Evolutionary conservation across 768 basidiomycete genomes (phyloP).

Genomic region (Candolleomyces aberdarensis): DNA sequence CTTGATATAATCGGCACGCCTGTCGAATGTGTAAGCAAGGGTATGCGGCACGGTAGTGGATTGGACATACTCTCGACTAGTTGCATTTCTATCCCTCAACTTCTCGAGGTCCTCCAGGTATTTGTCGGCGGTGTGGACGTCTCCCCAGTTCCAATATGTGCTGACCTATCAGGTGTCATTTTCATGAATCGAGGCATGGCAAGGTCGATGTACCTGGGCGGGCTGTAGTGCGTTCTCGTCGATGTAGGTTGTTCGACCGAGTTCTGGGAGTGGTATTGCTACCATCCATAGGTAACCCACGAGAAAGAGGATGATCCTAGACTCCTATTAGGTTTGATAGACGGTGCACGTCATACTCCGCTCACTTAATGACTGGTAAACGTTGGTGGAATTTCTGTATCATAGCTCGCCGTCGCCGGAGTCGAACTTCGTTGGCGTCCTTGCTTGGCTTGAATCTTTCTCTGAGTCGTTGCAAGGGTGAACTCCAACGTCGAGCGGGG

Average conservation of each 20-base stretch:
- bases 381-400: slow-evolving; percentile 31
- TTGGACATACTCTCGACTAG: slow-evolving; percentile 64
- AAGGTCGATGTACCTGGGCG: slow-evolving; percentile 57
- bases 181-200: neutral
- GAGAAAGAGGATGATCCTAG: slow-evolving; percentile 55
- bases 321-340: slow-evolving; percentile 6
- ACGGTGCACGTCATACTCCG: neutral
- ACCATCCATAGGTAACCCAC: slow-evolving; percentile 82
- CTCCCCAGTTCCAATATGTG: slow-evolving; percentile 88
- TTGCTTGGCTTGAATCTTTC: slow-evolving; percentile 16
- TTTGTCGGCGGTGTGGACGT: slow-evolving; percentile 84
- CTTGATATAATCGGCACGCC: slow-evolving; percentile 61
- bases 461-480: slow-evolving; percentile 19
- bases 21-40: slow-evolving; percentile 24
- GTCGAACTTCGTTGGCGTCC: slow-evolving; percentile 35
- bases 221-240: slow-evolving; percentile 97
- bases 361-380: slow-evolving; percentile 36
- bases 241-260: slow-evolving; percentile 74
- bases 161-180: slow-evolving; percentile 57
- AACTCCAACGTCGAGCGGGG: slow-evolving; percentile 7
- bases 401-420: slow-evolving; percentile 43
- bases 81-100: slow-evolving; percentile 59
- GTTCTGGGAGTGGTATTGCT: slow-evolving; percentile 61
- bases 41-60: neutral
- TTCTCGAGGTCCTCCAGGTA: slow-evolving; percentile 70